Base-by-base conservation (phyloP, 805 yeast genomes). In the Ogataea pini region DNA sequence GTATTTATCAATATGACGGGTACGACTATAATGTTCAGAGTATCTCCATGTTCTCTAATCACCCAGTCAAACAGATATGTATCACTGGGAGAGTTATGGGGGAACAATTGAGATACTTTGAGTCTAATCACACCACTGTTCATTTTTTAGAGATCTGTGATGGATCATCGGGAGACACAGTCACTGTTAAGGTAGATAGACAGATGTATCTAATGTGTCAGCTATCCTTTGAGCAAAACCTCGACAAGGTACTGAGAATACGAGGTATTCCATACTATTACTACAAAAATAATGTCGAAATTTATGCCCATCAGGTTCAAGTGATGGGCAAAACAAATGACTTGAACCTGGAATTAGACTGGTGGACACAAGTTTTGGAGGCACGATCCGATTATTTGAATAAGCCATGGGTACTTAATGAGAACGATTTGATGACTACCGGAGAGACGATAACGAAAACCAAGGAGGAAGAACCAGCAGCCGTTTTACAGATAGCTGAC, bases 1-100 rank as follows among this genome's bases (percentile, higher is more conserved):
- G 56, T 0, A 43, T 69, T 0, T 71, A 72, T 44, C 63, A 58
- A 3, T 42, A 47, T n/a, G 48, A 55, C 12, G 71, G 67, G 1
- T 37, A 48, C 13, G 36, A 48, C 1, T 52, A 59, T 0, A 39
- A 47, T 16, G 40, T 24, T 2, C 44, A 57, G 2, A 52, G 54
- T 8, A 63, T 66, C 4, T 48, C 68, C 3, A 54, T 78, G 59
- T 57, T 67, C 32, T 57, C 60, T 1, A 78, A 78, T 50, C 75
- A 76, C 58, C 83, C 83, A 0, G 42, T 77, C 1, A 52, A 59
- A 16, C 55, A 54, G 17, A 55, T 78, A 0, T 51, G 54, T 12
- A 48, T 78, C 0, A 40, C 61, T 29, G 83, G 81, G 0, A 56
- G 60, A 13, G 58, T 76, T 3, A 51, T 63, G 2, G 68, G 69